Evolutionary conservation across 164 flowering plant species (phyloP), one percentile per base, ranked within the genome.

Genomic region (Berberis vulgaris): DNA sequence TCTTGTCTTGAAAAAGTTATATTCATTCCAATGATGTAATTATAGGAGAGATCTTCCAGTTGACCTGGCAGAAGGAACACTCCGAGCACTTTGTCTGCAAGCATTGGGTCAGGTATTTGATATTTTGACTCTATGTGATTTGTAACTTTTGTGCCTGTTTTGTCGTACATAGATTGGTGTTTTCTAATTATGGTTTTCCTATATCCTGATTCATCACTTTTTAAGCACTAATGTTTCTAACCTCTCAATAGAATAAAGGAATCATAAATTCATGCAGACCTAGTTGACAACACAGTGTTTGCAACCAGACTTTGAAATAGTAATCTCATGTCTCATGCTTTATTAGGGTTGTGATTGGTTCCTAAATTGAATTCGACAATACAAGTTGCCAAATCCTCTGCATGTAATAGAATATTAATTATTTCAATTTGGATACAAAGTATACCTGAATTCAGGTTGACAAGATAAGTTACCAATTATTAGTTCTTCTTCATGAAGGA

Each of bases 51-150:
- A 74, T 70, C 84, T 94, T 57, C 99, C 99, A 39, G 86, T 89
- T 2, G 97, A 94, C 77, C 79, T 94, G 49, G 74, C 83, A 13
- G 99, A 87, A 79, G 95, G 89, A 74, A 85, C 80, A 69, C 77
- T 94, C 57, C 78, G 86, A 73, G 99, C 97, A 41, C 86, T 91
- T 72, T 84, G 88, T 71, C 79, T 86, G 65, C 97, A 94, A 78
- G 99, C 97, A 57, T 61, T 94, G 43, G 99, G 97, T 62, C 95
- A 88, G 96, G 99, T 94, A 82, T 47, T 69, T 50, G 4, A 10
- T 52, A 9, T 9, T 5, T 41, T 58, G 2, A 58, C 12, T 13
- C 44, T 41, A n/a, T n/a, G n/a, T 43, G 13, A 42, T 26, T 26
- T 26, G 26, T 26, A 26, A 26, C 26, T 26, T 26, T 26, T 26